Evolutionary conservation across 2,329 filamentous ascomycete genomes (phyloP).

Genomic region (Sporothrix inflata): DNA sequence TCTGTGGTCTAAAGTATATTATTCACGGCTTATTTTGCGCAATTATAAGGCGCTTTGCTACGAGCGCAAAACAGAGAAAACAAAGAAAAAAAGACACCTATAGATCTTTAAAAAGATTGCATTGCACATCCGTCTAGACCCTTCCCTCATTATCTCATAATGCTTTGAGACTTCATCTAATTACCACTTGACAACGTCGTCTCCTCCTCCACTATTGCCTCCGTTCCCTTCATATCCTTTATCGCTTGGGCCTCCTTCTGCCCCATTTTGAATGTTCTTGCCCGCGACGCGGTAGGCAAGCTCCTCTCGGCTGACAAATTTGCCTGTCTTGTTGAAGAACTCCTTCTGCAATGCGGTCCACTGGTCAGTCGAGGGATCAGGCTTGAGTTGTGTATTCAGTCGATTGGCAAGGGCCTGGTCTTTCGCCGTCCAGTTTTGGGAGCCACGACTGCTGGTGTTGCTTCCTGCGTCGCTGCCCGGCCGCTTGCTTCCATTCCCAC

Average conservation of each 20-base stretch:
- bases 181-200: not conserved
- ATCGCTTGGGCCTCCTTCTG: not conserved
- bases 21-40: not conserved
- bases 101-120: no score
- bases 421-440: constrained; percentile 1
- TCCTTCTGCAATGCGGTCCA: constrained; percentile 23
- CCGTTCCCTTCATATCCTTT: not conserved
- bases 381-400: not conserved
- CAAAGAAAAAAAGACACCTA: not conserved
- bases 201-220: not conserved
- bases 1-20: not conserved
- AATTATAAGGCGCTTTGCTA: not conserved
- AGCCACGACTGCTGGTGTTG: not conserved
- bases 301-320: constrained; percentile 21
- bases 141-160: not conserved
- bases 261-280: not conserved
- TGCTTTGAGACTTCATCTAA: not conserved
- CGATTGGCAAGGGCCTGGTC: constrained; percentile 9
- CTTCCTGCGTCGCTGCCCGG: not conserved
- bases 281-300: constrained; percentile 16
- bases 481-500: not conserved
- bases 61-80: not conserved
- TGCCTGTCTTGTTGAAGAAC: constrained; percentile 4
- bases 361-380: constrained; percentile 10
- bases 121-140: no score